A percentile compares a stretch with the other conserved stretches of the same genome.
phyloP scores from a whole-genome alignment of 805 yeast species.

The Ogataea sp. region DNA sequence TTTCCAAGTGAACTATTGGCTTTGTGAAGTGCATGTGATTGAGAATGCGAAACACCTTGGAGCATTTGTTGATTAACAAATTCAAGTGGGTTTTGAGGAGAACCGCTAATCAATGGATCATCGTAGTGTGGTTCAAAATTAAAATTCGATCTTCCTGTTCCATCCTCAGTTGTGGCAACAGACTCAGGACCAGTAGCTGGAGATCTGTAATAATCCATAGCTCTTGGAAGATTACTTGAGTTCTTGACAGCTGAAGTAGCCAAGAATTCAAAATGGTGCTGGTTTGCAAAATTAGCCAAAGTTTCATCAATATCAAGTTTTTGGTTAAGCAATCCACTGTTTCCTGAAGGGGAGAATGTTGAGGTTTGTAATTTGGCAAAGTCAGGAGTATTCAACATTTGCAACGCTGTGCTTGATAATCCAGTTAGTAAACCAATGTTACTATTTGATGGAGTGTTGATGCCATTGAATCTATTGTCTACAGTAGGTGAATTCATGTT shows the following conservation, averaged over 20 bases:
- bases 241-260: slow-evolving; percentile 10
- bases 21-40: too few relatives aligned
- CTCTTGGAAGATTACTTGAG: slow-evolving; percentile 5
- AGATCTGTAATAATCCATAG: background rate
- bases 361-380: background rate
- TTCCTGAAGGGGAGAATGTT: background rate
- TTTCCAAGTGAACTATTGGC: too few relatives aligned
- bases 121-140: too few relatives aligned
- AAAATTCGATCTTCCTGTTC: background rate
- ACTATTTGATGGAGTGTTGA: too few relatives aligned
- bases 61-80: too few relatives aligned
- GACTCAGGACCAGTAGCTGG: background rate
- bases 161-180: background rate
- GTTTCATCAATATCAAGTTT: slow-evolving; percentile 8
- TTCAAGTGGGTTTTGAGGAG: too few relatives aligned
- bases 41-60: too few relatives aligned
- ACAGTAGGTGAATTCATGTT: background rate
- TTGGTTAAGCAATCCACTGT: background rate
- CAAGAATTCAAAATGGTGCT: slow-evolving; percentile 9
- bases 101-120: too few relatives aligned
- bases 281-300: slow-evolving; percentile 8
- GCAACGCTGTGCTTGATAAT: background rate
- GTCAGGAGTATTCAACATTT: background rate
- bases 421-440: background rate
- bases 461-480: background rate